Base-by-base conservation (phyloP, 768 basidiomycete genomes). In the Dentipellis fragilis region DNA sequence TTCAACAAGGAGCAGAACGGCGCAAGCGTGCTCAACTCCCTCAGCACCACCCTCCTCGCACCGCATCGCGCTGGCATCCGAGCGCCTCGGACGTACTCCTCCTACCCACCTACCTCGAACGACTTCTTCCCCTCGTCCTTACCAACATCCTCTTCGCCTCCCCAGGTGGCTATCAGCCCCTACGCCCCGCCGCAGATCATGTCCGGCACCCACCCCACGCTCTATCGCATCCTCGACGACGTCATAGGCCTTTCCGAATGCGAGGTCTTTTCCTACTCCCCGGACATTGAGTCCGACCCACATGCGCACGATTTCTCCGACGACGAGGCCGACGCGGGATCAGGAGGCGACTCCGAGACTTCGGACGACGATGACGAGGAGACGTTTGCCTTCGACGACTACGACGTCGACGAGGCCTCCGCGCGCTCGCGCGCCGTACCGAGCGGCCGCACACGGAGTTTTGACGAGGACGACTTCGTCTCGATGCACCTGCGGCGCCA, bases 211-310 rank as follows among this genome's bases (percentile, higher is more conserved):
- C 91, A 96, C 69, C 92, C 95, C 1, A 80, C 87, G 51, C 76
- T 98, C 23, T 93, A 89, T 70, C 85, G 86, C 57, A 79, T 89
- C 55, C 80, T 99, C 47, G 85, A 93, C 77, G 87, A 93, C 46
- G 87, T 89, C 64, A 89, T 99, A 61, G 87, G 87, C 21, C 78
- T 99, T 21, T 73, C 81, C 40, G 93, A 97, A 58, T 96, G 92
- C 74, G 94, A 97, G 67, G 93, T 97, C 57, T 99, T 87, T 71
- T 89, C 91, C 2, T 99, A 93, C 74, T 79, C 81, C 40, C 96
- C 95, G 49, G 92, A 95, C 70, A 84, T 88, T 57, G 92, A 95
- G 61, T 85, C 87, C 22, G 96, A 99, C 73, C 96, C 96, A 1
- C 93, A 98, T 62, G 89, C 88, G 46, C 81, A 83, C 65, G 84